Percentiles rank a stretch among this genome's conserved stretches.
Conservation (phyloP, 495 filamentous ascomycete species). For the Xylaria telfairii region DNA sequence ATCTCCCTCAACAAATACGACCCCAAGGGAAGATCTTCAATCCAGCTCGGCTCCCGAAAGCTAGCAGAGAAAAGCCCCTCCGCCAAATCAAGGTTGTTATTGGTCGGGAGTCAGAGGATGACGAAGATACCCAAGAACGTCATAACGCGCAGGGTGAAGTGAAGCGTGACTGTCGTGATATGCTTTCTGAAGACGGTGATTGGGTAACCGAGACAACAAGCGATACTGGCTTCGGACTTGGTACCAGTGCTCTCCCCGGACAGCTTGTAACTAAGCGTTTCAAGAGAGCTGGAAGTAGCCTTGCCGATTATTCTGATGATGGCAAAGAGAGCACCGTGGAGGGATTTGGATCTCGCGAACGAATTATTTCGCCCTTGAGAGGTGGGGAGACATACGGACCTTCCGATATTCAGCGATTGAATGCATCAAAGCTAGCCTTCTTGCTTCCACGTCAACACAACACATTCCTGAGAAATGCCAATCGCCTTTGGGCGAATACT, state of each 20-base stretch:
- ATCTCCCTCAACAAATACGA: background rate
- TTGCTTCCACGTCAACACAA: slow-evolving; percentile 33
- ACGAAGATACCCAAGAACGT: background rate
- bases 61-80: background rate
- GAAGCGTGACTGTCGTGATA: background rate
- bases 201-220: slow-evolving; percentile 39
- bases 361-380: slow-evolving; percentile 36
- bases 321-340: slow-evolving; percentile 22
- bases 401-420: slow-evolving; percentile 31
- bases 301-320: slow-evolving; percentile 46
- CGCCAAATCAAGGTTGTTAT: slow-evolving; percentile 14
- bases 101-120: background rate
- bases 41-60: slow-evolving; percentile 5
- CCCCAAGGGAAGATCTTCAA: background rate
- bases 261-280: background rate
- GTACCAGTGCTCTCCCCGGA: background rate
- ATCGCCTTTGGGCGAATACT: slow-evolving; percentile 28
- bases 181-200: slow-evolving; percentile 26
- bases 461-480: slow-evolving; percentile 37
- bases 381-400: background rate
- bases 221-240: slow-evolving; percentile 32
- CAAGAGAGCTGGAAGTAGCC: slow-evolving; percentile 45
- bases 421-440: slow-evolving; percentile 33
- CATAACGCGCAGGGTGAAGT: background rate
- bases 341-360: slow-evolving; percentile 31